Evolutionary conservation across 169 alveolate species (phyloP).

Genomic region (Cryptosporidium canis): DNA sequence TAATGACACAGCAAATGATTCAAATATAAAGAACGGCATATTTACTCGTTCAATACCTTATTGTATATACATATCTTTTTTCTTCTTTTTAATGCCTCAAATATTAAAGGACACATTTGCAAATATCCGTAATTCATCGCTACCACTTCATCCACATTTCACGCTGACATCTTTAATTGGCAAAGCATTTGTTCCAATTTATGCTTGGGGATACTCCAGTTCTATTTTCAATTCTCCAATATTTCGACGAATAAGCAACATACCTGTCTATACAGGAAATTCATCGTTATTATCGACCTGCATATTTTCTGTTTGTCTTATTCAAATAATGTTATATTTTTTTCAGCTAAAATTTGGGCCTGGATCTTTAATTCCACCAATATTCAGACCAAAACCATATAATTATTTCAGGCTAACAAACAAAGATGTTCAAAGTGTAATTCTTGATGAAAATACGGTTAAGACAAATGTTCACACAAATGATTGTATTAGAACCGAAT

Average conservation of each 20-base stretch:
- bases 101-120: neutral
- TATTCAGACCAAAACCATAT: constrained; percentile 66
- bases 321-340: constrained; percentile 24
- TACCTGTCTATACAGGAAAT: constrained; percentile 17
- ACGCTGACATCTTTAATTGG: constrained; percentile 51
- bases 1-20: neutral
- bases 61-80: constrained; percentile 12
- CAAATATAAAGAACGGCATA: neutral
- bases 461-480: neutral
- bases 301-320: neutral
- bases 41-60: constrained; percentile 26
- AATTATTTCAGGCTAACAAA: constrained; percentile 42
- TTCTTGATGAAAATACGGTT: neutral
- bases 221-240: constrained; percentile 54
- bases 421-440: neutral
- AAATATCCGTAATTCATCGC: neutral
- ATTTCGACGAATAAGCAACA: neutral
- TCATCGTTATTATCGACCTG: neutral
- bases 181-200: constrained; percentile 61
- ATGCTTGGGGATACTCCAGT: constrained; percentile 61
- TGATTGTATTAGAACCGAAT: neutral
- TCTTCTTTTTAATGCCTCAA: constrained; percentile 58
- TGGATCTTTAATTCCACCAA: constrained; percentile 28
- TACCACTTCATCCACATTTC: constrained; percentile 60
- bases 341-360: constrained; percentile 56